phyloP scores from a whole-genome alignment of 257 asterid species.

The Capsicum chinense region DNA sequence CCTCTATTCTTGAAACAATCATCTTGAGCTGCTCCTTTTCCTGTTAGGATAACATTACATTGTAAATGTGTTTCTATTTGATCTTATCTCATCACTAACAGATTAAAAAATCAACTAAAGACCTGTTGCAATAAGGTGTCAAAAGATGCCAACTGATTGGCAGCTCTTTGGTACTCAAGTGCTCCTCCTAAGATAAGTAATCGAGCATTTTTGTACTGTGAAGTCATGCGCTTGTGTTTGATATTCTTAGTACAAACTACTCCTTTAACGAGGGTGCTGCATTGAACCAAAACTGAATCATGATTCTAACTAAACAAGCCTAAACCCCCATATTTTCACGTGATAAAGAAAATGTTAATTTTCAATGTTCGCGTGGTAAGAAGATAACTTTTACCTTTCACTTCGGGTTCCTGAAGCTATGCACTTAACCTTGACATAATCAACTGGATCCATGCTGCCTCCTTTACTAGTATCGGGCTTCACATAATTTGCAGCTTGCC shows the following conservation, averaged over 20 bases:
- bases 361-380: background rate
- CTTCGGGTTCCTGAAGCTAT: slow-evolving; percentile 83
- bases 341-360: slow-evolving; percentile 5
- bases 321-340: background rate
- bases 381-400: slow-evolving; percentile 60
- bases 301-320: slow-evolving; percentile 19
- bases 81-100: slow-evolving; percentile 29
- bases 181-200: slow-evolving; percentile 93
- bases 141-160: slow-evolving; percentile 88
- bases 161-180: slow-evolving; percentile 85
- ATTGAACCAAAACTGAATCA: slow-evolving; percentile 32
- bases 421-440: slow-evolving; percentile 87
- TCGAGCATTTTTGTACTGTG: slow-evolving; percentile 83
- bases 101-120: slow-evolving; percentile 25
- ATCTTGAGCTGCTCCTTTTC: slow-evolving; percentile 84
- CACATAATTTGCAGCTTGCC: slow-evolving; percentile 91
- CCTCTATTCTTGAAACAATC: slow-evolving; percentile 83
- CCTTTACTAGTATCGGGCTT: slow-evolving; percentile 94
- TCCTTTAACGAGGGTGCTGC: slow-evolving; percentile 90
- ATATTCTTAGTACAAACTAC: slow-evolving; percentile 91
- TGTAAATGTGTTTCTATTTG: slow-evolving; percentile 30
- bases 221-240: slow-evolving; percentile 93
- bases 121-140: slow-evolving; percentile 90
- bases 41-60: slow-evolving; percentile 45
- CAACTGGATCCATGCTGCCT: slow-evolving; percentile 98